phyloP scores from a whole-genome alignment of 345 rosid genomes.

The Ricinus communis region DNA sequence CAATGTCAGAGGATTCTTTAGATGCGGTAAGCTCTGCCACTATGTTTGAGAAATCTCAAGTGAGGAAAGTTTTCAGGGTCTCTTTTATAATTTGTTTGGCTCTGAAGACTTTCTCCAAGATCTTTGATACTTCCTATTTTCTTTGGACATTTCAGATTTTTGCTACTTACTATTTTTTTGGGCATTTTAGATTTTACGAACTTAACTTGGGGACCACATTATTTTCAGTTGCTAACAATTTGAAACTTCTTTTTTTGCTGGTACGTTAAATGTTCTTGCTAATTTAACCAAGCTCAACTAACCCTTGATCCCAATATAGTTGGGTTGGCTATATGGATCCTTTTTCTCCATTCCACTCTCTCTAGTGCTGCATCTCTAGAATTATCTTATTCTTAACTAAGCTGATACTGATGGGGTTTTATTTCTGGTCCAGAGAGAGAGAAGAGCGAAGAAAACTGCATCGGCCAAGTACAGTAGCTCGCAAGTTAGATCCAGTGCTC shows the following conservation, averaged over 20 bases:
- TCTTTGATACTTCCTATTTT: not conserved
- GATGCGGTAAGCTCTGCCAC: conserved; percentile 47
- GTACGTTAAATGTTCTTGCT: not conserved
- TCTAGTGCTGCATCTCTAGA: not conserved
- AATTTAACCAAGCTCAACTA: not conserved
- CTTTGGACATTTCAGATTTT: not conserved
- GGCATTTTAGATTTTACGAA: not conserved
- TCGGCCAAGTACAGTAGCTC: conserved; percentile 59
- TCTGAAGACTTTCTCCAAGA: not conserved
- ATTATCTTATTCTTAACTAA: conserved; percentile 4
- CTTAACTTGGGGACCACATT: not conserved
- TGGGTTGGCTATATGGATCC: not conserved
- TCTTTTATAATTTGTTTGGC: not conserved
- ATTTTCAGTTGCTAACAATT: not conserved
- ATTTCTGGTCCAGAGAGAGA: conserved; percentile 55
- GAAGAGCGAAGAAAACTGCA: conserved; percentile 42
- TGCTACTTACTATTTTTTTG: not conserved
- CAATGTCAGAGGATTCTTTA: conserved; percentile 54
- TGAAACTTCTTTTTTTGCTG: not conserved
- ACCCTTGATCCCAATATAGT: not conserved
- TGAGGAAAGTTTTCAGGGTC: not conserved
- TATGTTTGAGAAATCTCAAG: conserved; percentile 7
- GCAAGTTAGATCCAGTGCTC: conserved; percentile 46
- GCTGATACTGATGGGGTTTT: not conserved
- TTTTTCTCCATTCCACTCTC: not conserved